These are phyloP conservation scores for Cryoendolithus antarcticus DNA, from an alignment of 2,329 filamentous ascomycete species.

Conservation along the genomic window DNA sequence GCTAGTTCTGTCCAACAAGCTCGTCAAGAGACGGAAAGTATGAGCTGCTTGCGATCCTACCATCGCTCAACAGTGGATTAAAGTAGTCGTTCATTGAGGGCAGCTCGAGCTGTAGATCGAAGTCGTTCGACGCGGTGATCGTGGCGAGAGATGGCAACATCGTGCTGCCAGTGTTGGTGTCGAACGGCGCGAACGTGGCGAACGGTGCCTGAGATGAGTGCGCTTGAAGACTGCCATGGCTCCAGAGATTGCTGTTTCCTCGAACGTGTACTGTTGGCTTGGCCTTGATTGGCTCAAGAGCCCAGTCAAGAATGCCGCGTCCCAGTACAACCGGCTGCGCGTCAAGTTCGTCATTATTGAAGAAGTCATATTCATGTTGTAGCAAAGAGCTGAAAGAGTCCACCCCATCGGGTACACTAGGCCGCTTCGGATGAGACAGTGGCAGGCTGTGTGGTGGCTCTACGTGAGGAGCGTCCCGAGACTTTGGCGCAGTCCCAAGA, in stretches of 20 bases:
- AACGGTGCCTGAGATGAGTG: not conserved
- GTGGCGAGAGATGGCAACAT: slow-evolving; percentile 11
- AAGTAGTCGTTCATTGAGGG: slow-evolving; percentile 17
- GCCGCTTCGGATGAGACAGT: no score
- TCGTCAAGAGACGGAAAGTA: slow-evolving; percentile 12
- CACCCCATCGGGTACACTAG: no score
- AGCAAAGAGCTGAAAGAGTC: no score
- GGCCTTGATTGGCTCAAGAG: slow-evolving; percentile 4
- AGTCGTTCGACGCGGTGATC: slow-evolving; percentile 9
- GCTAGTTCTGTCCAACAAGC: slow-evolving; percentile 7
- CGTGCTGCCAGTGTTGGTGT: not conserved
- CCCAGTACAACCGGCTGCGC: slow-evolving; percentile 21
- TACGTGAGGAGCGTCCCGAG: no score
- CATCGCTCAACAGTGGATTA: not conserved
- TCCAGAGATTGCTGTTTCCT: not conserved
- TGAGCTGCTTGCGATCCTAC: slow-evolving; percentile 4
- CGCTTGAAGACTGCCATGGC: not conserved
- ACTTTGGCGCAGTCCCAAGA: no score
- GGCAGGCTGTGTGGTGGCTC: no score
- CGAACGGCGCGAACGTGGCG: not conserved
- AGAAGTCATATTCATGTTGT: no score
- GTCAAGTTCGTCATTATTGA: slow-evolving; percentile 11
- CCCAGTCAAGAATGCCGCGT: slow-evolving; percentile 24
- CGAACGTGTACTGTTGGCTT: not conserved
- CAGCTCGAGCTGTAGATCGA: slow-evolving; percentile 16